A percentile compares a stretch with the other conserved stretches of the same genome.
Conservation (phyloP, 495 filamentous ascomycete species). For the Talaromyces borbonicus region DNA sequence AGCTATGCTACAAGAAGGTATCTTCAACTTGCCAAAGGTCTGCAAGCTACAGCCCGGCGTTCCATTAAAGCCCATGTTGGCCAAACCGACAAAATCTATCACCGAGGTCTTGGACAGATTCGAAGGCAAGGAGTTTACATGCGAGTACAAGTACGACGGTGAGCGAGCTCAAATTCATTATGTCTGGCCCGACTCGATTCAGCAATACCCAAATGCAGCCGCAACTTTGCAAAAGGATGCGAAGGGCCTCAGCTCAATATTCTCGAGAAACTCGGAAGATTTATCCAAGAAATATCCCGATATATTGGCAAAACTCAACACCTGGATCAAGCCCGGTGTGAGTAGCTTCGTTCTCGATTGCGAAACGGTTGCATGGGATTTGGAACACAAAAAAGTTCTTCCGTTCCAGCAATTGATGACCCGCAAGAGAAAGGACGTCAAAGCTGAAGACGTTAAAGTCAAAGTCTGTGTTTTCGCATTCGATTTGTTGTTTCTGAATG, state of each 20-base stretch:
- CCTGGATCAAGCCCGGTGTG: slow-evolving; percentile 82
- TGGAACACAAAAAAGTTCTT: slow-evolving; percentile 80
- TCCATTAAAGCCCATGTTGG: slow-evolving; percentile 96
- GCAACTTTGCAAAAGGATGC: slow-evolving; percentile 39
- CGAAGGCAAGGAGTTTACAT: slow-evolving; percentile 90
- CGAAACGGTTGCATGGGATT: slow-evolving; percentile 97
- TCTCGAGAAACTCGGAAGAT: slow-evolving; percentile 94
- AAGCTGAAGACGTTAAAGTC: slow-evolving; percentile 91
- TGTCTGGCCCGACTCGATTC: slow-evolving; percentile 68
- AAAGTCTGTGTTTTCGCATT: slow-evolving; percentile 98
- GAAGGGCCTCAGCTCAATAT: slow-evolving; percentile 73
- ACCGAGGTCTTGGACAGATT: slow-evolving; percentile 96
- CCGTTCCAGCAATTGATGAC: slow-evolving; percentile 99
- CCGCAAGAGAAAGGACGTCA: slow-evolving; percentile 93
- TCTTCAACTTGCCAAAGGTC: slow-evolving; percentile 65
- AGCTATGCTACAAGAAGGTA: slow-evolving; percentile 74
- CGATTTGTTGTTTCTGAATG: slow-evolving; percentile 88
- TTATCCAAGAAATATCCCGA: slow-evolving; percentile 96
- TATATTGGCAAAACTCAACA: slow-evolving; percentile 74
- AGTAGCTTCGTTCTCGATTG: slow-evolving; percentile 95
- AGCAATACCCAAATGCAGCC: slow-evolving; percentile 47
- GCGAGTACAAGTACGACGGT: slow-evolving; percentile 98
- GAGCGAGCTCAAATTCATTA: slow-evolving; percentile 97
- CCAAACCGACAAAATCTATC: slow-evolving; percentile 98
- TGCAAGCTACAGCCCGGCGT: slow-evolving; percentile 94